Evolutionary conservation across 306 rosid genomes (phyloP).

Genomic region (Lagenaria siceraria): DNA sequence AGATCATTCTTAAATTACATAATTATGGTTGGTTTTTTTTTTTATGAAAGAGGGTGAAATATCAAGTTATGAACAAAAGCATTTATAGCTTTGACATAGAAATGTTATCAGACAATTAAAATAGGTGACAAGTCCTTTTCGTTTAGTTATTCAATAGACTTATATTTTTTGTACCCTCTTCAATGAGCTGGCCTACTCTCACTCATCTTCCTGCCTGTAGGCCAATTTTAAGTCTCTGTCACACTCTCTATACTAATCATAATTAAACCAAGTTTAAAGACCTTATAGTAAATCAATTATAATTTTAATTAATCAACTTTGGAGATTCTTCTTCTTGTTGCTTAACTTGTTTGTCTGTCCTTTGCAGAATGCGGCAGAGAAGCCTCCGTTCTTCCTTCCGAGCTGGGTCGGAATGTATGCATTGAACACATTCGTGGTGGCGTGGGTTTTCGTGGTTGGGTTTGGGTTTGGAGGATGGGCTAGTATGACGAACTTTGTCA

Average conservation of each 20-base stretch:
- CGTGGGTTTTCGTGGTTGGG: conserved; percentile 75
- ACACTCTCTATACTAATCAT: background rate
- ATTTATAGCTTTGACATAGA: conserved; percentile 48
- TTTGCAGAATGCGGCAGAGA: conserved; percentile 84
- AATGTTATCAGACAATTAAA: conserved; percentile 28
- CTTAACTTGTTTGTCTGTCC: background rate
- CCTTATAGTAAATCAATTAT: background rate
- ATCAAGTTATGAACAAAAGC: conserved; percentile 14
- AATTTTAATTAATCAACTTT: background rate
- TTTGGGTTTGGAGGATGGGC: conserved; percentile 99
- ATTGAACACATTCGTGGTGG: conserved; percentile 50
- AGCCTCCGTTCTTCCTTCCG: conserved; percentile 71
- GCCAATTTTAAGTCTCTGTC: background rate
- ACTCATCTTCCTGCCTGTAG: background rate
- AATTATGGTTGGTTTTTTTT: background rate
- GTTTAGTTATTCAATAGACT: conserved; percentile 30
- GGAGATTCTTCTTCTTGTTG: background rate
- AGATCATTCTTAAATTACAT: background rate
- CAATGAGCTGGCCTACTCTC: background rate
- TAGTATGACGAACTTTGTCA: conserved; percentile 69
- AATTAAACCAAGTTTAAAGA: background rate
- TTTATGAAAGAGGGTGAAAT: background rate
- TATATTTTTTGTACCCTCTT: background rate
- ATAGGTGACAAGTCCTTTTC: conserved; percentile 66
- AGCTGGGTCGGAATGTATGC: conserved; percentile 84